Conservation (phyloP, 768 basidiomycete genomes). For the Brasilioporus rufonigricans region DNA sequence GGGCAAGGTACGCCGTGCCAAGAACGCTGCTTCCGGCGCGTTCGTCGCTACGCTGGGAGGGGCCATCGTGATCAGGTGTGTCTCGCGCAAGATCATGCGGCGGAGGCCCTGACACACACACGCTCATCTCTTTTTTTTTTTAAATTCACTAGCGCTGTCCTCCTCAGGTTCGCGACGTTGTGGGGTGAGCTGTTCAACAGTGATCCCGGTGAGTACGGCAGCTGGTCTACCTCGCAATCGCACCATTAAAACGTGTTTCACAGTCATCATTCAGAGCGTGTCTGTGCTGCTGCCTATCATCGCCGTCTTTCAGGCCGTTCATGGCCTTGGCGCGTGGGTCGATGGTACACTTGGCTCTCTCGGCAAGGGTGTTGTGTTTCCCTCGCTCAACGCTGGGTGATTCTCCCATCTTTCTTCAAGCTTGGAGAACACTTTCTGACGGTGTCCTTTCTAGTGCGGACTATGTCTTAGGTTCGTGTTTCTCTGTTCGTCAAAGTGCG, state of each 20-base stretch:
- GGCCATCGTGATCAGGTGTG: conserved; percentile 12
- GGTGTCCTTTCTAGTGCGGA: conserved; percentile 14
- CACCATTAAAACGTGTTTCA: conserved; percentile 5
- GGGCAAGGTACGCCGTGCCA: conserved; percentile 17
- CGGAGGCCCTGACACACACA: not conserved
- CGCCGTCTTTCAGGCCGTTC: conserved; percentile 23
- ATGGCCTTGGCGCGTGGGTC: conserved; percentile 22
- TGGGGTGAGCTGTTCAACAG: conserved; percentile 63
- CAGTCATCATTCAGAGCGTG: conserved; percentile 43
- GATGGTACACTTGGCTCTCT: conserved; percentile 17
- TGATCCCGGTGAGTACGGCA: conserved; percentile 38
- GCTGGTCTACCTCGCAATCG: not conserved
- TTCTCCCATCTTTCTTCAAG: not conserved
- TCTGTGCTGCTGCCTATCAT: conserved; percentile 49
- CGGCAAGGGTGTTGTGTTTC: conserved; percentile 21
- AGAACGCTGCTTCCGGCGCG: conserved; percentile 16
- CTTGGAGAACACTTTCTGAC: not conserved
- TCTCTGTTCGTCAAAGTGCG: not conserved
- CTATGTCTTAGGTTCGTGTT: conserved; percentile 31
- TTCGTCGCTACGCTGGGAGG: conserved; percentile 16
- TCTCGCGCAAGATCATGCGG: not conserved
- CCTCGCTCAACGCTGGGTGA: conserved; percentile 24
- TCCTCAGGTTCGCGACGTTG: conserved; percentile 41
- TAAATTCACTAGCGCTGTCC: conserved; percentile 35
- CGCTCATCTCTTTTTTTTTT: no score